phyloP scores from a whole-genome alignment of 805 yeast genomes.

The Scheffersomyces coipomensis region DNA sequence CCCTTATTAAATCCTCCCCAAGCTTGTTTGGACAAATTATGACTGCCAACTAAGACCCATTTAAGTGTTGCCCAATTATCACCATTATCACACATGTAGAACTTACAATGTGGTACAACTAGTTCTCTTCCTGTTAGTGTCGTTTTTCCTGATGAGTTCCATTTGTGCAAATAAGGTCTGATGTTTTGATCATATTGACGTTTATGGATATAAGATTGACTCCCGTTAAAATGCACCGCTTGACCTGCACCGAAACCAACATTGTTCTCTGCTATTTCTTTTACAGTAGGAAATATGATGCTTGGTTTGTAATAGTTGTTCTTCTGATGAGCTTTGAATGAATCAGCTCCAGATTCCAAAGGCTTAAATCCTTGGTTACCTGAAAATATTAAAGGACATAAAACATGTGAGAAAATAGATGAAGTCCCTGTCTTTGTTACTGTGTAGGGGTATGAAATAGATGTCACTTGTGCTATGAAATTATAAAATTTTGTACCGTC shows the following conservation, averaged over 20 bases:
- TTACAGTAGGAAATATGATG: constrained; percentile 45
- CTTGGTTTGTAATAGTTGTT: constrained; percentile 27
- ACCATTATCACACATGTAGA: constrained; percentile 54
- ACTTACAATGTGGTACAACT: constrained; percentile 67
- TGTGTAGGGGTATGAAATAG: constrained; percentile 47
- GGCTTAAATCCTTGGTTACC: constrained; percentile 20
- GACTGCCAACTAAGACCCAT: constrained; percentile 75
- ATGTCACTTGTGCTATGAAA: constrained; percentile 45
- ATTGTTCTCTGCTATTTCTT: constrained; percentile 36
- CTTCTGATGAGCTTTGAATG: constrained; percentile 19
- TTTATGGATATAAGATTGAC: constrained; percentile 15
- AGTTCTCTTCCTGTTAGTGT: constrained; percentile 28
- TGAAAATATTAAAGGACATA: constrained; percentile 44
- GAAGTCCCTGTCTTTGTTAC: constrained; percentile 19
- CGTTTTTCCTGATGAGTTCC: constrained; percentile 29
- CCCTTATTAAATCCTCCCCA: constrained; percentile 57
- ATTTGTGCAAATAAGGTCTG: constrained; percentile 40
- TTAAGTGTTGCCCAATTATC: constrained; percentile 49
- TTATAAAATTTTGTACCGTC: constrained; percentile 17
- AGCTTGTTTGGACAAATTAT: constrained; percentile 73
- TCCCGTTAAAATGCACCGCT: constrained; percentile 47
- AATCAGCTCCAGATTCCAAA: constrained; percentile 23
- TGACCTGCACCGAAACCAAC: constrained; percentile 50
- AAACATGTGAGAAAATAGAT: constrained; percentile 47
- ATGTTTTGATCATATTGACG: constrained; percentile 43